Percentiles rank a stretch among this genome's conserved stretches.
Conservation (phyloP, 2,329 filamentous ascomycete species). For the Achaetomium macrosporum region DNA sequence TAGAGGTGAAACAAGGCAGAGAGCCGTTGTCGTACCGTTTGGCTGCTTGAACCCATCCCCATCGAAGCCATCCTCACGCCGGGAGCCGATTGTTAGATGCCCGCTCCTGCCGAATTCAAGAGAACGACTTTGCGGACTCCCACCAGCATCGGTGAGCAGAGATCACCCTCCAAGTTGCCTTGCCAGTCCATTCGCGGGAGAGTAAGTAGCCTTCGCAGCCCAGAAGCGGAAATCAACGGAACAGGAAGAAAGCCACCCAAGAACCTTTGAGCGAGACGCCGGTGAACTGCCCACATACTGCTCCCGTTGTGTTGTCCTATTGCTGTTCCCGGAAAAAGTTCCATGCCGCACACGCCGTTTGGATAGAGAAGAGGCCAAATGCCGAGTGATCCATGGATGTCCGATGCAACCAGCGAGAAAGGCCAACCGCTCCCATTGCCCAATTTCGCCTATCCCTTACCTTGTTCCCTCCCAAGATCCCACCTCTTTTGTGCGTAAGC, state of each 20-base stretch:
- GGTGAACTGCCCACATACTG: neutral
- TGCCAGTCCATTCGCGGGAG: neutral
- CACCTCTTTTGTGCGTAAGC: slow-evolving; percentile 3
- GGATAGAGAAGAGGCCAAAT: neutral
- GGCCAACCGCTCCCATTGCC: slow-evolving; percentile 2
- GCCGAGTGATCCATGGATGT: slow-evolving; percentile 1
- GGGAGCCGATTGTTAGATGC: too few species aligned
- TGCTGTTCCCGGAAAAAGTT: neutral
- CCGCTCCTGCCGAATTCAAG: too few species aligned
- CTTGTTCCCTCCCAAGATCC: neutral
- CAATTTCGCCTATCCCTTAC: neutral
- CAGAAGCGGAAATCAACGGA: neutral
- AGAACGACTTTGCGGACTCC: too few species aligned
- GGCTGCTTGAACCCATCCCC: too few species aligned
- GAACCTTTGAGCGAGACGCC: neutral
- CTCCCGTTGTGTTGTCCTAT: neutral
- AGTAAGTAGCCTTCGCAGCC: neutral
- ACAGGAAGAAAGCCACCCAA: too few species aligned
- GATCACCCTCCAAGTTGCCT: neutral
- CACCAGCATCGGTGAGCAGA: neutral
- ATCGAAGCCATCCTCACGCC: too few species aligned
- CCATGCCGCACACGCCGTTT: neutral
- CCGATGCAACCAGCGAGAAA: slow-evolving; percentile 5
- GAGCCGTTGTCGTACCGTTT: too few species aligned
- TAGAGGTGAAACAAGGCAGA: too few species aligned